Evolutionary conservation across 345 rosid species (phyloP).

Genomic region (Psidium guajava): DNA sequence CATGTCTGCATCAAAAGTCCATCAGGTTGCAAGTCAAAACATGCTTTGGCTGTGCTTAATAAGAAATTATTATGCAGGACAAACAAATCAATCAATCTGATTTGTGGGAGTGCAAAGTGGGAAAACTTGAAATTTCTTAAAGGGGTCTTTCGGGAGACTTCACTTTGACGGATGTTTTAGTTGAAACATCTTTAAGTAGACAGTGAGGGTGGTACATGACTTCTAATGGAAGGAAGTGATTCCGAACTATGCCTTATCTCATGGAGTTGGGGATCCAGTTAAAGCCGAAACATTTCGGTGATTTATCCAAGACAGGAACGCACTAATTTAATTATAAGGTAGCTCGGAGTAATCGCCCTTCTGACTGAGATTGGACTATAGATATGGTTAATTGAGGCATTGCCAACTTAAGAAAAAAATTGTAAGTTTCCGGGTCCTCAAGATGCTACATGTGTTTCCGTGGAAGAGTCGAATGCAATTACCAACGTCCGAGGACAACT

Average conservation of each 20-base stretch:
- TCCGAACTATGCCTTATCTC: neutral
- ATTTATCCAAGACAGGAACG: neutral
- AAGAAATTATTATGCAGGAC: neutral
- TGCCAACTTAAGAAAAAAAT: too few species aligned
- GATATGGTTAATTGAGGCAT: neutral
- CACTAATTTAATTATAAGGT: neutral
- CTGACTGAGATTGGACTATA: neutral
- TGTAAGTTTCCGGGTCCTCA: too few species aligned
- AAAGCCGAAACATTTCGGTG: neutral
- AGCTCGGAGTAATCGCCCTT: neutral
- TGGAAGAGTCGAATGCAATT: neutral
- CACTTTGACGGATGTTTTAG: neutral
- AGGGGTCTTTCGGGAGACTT: neutral
- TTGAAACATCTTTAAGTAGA: neutral
- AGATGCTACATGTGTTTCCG: too few species aligned
- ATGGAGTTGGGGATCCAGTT: neutral
- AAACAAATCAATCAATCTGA: neutral
- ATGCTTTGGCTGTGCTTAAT: neutral
- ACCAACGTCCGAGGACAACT: neutral
- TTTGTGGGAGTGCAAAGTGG: neutral
- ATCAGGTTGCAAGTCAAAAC: neutral
- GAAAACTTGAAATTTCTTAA: neutral
- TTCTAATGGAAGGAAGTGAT: neutral
- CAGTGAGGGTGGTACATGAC: neutral
- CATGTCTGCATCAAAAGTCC: neutral